Evolutionary conservation across 192 early-diverging fungal genomes (phyloP).

Genomic region (Allomyces macrogynus): DNA sequence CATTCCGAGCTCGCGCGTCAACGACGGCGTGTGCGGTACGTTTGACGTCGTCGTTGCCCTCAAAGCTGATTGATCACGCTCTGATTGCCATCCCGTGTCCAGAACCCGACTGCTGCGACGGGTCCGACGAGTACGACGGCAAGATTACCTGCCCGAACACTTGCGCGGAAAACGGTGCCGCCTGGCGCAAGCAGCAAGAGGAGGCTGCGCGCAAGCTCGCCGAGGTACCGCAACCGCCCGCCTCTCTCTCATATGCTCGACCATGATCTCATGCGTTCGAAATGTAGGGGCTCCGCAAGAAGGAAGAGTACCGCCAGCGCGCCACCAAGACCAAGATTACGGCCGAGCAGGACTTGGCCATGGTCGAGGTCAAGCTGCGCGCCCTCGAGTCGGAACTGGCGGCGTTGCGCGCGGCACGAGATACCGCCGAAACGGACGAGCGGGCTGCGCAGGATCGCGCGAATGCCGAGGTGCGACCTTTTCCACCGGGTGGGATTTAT

Average conservation of each 20-base stretch:
- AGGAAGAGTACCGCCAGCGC: not conserved
- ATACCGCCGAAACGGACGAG: constrained; percentile 9
- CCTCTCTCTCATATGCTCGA: not conserved
- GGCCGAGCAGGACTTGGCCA: constrained; percentile 5
- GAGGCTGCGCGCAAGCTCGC: constrained; percentile 7
- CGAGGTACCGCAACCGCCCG: constrained; percentile 3
- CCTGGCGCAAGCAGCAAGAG: constrained; percentile 16
- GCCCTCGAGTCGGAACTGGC: constrained; percentile 8
- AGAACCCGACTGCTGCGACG: constrained; percentile 86
- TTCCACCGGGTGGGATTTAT: too few species aligned
- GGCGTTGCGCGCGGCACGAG: constrained; percentile 7
- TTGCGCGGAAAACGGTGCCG: constrained; percentile 42
- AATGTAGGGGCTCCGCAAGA: not conserved
- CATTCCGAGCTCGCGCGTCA: constrained; percentile 54
- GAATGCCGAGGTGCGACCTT: not conserved
- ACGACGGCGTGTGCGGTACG: constrained; percentile 82
- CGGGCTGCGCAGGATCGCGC: constrained; percentile 13
- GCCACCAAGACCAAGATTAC: not conserved
- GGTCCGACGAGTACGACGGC: constrained; percentile 63
- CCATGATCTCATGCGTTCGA: constrained; percentile 5
- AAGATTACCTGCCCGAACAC: constrained; percentile 42
- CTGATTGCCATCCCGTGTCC: not conserved
- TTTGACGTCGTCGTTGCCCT: not conserved
- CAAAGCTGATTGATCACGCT: not conserved
- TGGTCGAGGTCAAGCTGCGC: constrained; percentile 9